Base-by-base conservation (phyloP, 129 eudicot species). In the Centrapalus pauciflorus region DNA sequence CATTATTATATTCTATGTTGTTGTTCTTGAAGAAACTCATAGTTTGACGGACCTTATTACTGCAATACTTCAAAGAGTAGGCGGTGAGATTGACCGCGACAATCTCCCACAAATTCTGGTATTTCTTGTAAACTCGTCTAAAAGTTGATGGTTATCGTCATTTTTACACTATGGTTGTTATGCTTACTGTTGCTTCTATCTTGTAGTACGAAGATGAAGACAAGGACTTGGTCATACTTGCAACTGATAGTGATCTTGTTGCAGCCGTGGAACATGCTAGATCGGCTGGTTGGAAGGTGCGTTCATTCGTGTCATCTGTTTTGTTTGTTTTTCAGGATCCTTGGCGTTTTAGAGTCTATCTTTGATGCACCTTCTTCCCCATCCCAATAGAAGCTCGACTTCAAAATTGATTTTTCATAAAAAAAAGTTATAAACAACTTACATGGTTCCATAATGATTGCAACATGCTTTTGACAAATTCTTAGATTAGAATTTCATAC, bases 61-160 rank as follows among this genome's bases (percentile, higher is more conserved):
- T 33, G 88, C 97, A 51, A 86, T 93, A 55, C 81, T 93, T 78
- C 99, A 89, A 70, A 84, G 99, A 73, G 78, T 93, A 67, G 95
- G 95, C 25, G 85, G 89, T 64, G 99, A 93, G 61, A 93, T 93
- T 76, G 99, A 89, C 57, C 96, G 87, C 61, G 77, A 57, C 69
- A 81, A 86, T 64, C 95, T 93, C 51, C 99, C 99, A n/a, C 96
- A 86, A 51, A 84, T 93, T 84, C 76, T 93, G 99, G 99, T 93
- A 82, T 8, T 4, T 55, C 40, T n/a, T n/a, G n/a, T n/a, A n/a
- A n/a, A n/a, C n/a, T 61, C 38, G 9, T 32, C 40, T 33, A 7
- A 10, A 45, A 66, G 12, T 17, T 32, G 41, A 24, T 16, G 54
- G 11, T 1, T 9, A 0, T 26, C n/a, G 3, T 49, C 4, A 16